Evolutionary conservation across 495 filamentous ascomycete species (phyloP).

Genomic region (Aspergillus egyptiacus): DNA sequence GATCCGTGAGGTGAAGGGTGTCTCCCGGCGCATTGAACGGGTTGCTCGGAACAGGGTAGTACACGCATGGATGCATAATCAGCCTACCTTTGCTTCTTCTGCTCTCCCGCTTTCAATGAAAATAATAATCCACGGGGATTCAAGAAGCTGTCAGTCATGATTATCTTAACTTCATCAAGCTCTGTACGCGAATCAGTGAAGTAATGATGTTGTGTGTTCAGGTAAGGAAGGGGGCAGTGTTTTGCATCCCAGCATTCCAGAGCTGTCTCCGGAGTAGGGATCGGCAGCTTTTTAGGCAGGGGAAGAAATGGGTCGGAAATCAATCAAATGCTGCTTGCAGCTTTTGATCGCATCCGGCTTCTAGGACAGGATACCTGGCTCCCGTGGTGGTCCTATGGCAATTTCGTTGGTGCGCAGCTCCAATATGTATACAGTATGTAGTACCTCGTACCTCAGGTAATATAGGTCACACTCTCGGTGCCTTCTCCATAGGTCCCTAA

Average conservation of each 20-base stretch:
- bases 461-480: neutral
- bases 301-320: slow-evolving; percentile 1
- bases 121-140: neutral
- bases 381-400: neutral
- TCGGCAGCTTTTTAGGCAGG: slow-evolving; percentile 15
- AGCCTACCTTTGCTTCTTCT: neutral
- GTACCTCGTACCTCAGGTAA: too few species aligned
- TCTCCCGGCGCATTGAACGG: slow-evolving; percentile 1
- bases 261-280: slow-evolving; percentile 18
- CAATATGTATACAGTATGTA: too few species aligned
- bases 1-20: neutral
- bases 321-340: slow-evolving; percentile 25
- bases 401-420: too few species aligned
- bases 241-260: slow-evolving; percentile 28
- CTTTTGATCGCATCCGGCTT: slow-evolving; percentile 12
- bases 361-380: neutral
- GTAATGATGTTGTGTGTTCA: slow-evolving; percentile 12
- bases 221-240: slow-evolving; percentile 32
- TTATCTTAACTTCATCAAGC: neutral
- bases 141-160: neutral
- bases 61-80: slow-evolving; percentile 7
- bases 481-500: neutral
- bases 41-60: slow-evolving; percentile 4
- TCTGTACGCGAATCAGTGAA: slow-evolving; percentile 5
- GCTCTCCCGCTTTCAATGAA: neutral